phyloP scores from a whole-genome alignment of 192 early-diverging fungal species.

The Coemansia sp. region DNA sequence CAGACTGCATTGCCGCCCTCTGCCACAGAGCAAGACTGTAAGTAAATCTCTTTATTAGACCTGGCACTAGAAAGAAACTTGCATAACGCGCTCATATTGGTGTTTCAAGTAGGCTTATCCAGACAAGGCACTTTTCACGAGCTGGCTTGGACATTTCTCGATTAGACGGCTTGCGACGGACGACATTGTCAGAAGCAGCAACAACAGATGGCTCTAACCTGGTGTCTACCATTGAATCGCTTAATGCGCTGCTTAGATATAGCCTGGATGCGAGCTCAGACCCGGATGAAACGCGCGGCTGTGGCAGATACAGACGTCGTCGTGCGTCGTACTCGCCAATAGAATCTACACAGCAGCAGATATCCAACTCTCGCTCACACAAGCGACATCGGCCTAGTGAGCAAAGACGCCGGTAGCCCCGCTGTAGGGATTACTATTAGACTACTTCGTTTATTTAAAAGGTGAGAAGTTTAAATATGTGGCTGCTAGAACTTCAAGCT shows the following conservation, averaged over 20 bases:
- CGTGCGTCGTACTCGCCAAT: not conserved
- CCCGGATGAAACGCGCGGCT: not conserved
- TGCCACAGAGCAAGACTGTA: slow-evolving; percentile 20
- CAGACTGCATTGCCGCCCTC: slow-evolving; percentile 19
- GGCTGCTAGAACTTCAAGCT: slow-evolving; percentile 35
- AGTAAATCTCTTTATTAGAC: not conserved
- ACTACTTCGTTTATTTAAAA: not conserved
- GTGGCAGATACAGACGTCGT: not conserved
- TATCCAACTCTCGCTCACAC: not conserved
- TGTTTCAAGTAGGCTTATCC: slow-evolving; percentile 16
- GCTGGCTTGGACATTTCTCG: slow-evolving; percentile 14
- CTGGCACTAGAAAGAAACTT: not conserved
- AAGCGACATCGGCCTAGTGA: not conserved
- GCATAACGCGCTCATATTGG: not conserved
- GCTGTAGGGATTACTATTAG: too few relatives aligned
- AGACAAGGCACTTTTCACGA: not conserved
- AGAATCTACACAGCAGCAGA: not conserved
- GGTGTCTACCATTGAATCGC: not conserved
- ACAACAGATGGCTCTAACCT: not conserved
- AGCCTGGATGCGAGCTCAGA: not conserved
- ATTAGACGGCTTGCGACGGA: not conserved
- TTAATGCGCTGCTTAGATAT: not conserved
- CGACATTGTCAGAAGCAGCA: not conserved
- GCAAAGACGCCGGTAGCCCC: not conserved
- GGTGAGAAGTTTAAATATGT: too few relatives aligned